Conservation (phyloP, 108 stramenopile species). For the Aurantiochytrium sp. region DNA sequence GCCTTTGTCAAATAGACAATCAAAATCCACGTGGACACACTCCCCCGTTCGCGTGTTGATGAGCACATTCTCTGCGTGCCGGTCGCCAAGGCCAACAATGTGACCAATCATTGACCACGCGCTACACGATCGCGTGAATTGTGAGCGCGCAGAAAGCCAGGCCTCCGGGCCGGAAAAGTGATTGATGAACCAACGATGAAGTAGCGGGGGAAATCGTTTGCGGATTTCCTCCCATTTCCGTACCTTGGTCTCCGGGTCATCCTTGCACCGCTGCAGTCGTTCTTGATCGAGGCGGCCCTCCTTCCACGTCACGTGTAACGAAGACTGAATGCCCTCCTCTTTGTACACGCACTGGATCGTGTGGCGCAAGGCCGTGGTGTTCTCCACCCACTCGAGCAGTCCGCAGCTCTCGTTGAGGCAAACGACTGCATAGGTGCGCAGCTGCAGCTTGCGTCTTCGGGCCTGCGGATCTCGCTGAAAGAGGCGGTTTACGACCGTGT, state of each 20-base stretch:
- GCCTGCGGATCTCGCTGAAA: conserved; percentile 52
- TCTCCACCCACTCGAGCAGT: conserved; percentile 92
- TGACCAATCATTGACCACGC: conserved; percentile 94
- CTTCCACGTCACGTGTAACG: conserved; percentile 49
- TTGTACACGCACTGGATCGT: conserved; percentile 61
- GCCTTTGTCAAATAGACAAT: conserved; percentile 98
- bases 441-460: conserved; percentile 53
- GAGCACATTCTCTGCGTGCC: conserved; percentile 97
- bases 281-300: conserved; percentile 52
- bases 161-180: conserved; percentile 79
- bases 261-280: conserved; percentile 53
- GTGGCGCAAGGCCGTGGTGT: conserved; percentile 72
- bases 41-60: conserved; percentile 83
- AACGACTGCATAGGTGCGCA: conserved; percentile 92
- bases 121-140: conserved; percentile 78
- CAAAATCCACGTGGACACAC: conserved; percentile 96
- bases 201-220: conserved; percentile 63
- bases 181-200: conserved; percentile 95
- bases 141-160: conserved; percentile 90
- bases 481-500: conserved; percentile 88
- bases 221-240: conserved; percentile 59
- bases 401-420: conserved; percentile 96
- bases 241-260: conserved; percentile 55
- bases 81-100: conserved; percentile 89
- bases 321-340: conserved; percentile 54